These are phyloP conservation scores for Melaleuca alternifolia DNA, from an alignment of 345 rosid genomes.

Conservation along the genomic window DNA sequence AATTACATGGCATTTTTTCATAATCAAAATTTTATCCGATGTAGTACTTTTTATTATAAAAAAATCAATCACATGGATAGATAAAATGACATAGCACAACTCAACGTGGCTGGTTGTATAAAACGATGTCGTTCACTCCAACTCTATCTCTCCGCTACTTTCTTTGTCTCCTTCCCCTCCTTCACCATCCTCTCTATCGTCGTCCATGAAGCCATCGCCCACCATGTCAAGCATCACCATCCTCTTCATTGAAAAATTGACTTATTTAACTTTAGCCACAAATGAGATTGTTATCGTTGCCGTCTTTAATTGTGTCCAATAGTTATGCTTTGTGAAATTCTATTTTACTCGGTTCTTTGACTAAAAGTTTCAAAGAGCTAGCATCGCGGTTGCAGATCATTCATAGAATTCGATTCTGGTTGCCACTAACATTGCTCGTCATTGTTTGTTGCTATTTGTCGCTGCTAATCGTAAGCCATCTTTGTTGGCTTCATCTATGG, in stretches of 20 bases:
- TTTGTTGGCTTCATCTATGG: not conserved
- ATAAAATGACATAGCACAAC: not conserved
- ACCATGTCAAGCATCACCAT: too few species aligned
- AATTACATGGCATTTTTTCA: too few species aligned
- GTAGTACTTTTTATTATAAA: too few species aligned
- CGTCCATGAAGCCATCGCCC: too few species aligned
- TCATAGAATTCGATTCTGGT: not conserved
- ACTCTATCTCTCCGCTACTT: not conserved
- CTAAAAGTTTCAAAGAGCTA: not conserved
- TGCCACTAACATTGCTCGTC: not conserved
- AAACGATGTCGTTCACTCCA: not conserved
- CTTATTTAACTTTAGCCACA: not conserved
- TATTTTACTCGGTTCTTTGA: not conserved
- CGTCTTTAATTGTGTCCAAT: not conserved
- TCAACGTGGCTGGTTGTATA: not conserved
- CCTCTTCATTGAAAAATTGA: too few species aligned
- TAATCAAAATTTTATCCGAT: too few species aligned
- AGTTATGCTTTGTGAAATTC: not conserved
- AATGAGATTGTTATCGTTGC: not conserved
- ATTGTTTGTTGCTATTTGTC: not conserved
- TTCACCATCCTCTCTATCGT: not conserved
- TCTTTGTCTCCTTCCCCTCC: not conserved
- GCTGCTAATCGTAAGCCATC: not conserved
- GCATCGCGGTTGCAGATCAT: not conserved
- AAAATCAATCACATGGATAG: too few species aligned